These are phyloP conservation scores for Stylosanthes scabra DNA, from an alignment of 331 rosid species.

Conservation along the genomic window DNA sequence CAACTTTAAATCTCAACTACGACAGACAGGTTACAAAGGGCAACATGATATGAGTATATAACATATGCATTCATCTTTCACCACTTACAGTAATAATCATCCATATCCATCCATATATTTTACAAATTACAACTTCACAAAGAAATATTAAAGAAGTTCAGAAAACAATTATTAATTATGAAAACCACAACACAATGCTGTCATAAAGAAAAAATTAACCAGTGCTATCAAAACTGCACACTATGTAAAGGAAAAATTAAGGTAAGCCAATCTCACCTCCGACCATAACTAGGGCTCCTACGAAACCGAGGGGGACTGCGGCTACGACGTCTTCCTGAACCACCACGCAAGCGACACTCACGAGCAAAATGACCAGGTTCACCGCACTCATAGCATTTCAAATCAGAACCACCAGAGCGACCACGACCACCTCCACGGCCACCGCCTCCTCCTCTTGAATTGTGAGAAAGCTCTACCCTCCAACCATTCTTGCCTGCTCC, in stretches of 20 bases:
- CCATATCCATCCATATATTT: neutral
- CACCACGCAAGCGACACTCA: conserved; percentile 92
- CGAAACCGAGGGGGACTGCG: conserved; percentile 96
- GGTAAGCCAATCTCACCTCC: conserved; percentile 62
- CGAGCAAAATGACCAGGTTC: conserved; percentile 99
- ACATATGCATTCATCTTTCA: neutral
- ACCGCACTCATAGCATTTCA: conserved; percentile 99
- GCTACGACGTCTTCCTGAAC: conserved; percentile 90
- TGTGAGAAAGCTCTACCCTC: conserved; percentile 99
- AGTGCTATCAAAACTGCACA: neutral
- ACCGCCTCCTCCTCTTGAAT: conserved; percentile 91
- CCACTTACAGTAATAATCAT: neutral
- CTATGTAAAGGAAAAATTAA: neutral
- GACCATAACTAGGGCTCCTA: conserved; percentile 97
- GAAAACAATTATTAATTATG: neutral
- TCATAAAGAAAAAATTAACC: neutral
- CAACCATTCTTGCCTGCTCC: conserved; percentile 94
- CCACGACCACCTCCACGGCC: conserved; percentile 90
- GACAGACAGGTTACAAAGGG: neutral
- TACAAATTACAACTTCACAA: neutral
- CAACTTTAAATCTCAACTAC: neutral
- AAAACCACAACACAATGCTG: neutral
- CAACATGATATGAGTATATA: neutral
- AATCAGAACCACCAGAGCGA: conserved; percentile 93
- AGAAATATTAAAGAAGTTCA: neutral